Conservation (phyloP, 2,329 filamentous ascomycete genomes). For the Penicillium rolfsii region DNA sequence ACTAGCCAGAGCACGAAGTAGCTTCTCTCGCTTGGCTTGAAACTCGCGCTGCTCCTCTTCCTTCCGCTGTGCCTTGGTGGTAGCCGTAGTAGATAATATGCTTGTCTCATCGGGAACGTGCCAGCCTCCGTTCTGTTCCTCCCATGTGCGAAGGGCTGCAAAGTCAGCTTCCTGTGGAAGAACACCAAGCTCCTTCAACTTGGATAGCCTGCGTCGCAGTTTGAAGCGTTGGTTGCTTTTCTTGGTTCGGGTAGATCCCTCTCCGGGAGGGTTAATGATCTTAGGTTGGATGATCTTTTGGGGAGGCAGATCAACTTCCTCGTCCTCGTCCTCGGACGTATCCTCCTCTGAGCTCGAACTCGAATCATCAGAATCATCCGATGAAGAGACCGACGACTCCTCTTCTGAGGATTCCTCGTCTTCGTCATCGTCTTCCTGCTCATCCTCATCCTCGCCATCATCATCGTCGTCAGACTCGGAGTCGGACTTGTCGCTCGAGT, state of each 20-base stretch:
- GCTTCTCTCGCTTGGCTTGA: conserved; percentile 54
- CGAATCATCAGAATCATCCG: conserved; percentile 20
- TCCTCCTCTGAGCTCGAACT: conserved; percentile 26
- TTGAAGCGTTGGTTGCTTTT: conserved; percentile 60
- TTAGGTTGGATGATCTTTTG: conserved; percentile 11
- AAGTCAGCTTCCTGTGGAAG: conserved; percentile 57
- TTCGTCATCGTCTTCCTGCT: conserved; percentile 1
- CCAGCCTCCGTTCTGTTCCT: conserved; percentile 33
- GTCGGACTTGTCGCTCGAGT: conserved; percentile 38
- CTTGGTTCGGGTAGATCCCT: conserved; percentile 57
- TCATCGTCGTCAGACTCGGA: neutral
- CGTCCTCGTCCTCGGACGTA: conserved; percentile 43
- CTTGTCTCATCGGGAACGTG: conserved; percentile 28
- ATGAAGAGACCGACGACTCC: conserved; percentile 13
- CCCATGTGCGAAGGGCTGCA: conserved; percentile 50
- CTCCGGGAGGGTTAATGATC: conserved; percentile 47
- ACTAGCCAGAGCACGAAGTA: conserved; percentile 56
- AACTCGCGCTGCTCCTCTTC: conserved; percentile 49
- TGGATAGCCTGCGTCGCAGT: conserved; percentile 53
- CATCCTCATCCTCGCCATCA: conserved; percentile 6
- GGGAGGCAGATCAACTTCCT: conserved; percentile 25
- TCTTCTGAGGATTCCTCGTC: conserved; percentile 12
- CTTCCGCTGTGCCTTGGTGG: conserved; percentile 26
- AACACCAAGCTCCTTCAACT: conserved; percentile 58
- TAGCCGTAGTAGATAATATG: conserved; percentile 21